Evolutionary conservation across 2,329 filamentous ascomycete species (phyloP).

Genomic region (Raffaelea ambrosiae): DNA sequence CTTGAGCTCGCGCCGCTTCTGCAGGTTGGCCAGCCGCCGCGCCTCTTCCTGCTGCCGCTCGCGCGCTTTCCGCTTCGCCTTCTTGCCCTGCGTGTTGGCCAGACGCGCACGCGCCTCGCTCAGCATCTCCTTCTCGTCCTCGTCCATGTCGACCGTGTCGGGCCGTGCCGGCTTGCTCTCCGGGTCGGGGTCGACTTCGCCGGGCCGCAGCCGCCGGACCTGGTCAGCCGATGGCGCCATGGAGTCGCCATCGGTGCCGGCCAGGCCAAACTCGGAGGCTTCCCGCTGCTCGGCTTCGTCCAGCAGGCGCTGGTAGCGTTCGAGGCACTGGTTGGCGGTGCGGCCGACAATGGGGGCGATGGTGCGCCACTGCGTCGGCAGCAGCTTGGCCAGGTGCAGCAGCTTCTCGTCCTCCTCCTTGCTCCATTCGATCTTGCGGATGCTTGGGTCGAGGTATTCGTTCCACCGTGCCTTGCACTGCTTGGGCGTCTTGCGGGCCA

Average conservation of each 20-base stretch:
- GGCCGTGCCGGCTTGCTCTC: conserved; percentile 93
- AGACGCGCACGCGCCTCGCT: conserved; percentile 93
- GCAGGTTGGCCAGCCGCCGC: conserved; percentile 75
- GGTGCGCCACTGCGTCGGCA: conserved; percentile 98
- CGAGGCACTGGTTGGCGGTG: conserved; percentile 93
- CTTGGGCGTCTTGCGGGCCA: conserved; percentile 95
- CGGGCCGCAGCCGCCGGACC: conserved; percentile 78
- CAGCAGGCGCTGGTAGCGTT: conserved; percentile 91
- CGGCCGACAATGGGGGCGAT: conserved; percentile 95
- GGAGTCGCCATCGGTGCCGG: conserved; percentile 77
- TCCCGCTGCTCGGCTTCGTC: conserved; percentile 93
- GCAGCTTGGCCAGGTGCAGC: conserved; percentile 91
- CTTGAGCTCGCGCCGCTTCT: conserved; percentile 94
- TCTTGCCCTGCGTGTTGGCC: conserved; percentile 97
- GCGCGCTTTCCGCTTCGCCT: conserved; percentile 94
- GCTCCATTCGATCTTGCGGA: conserved; percentile 98
- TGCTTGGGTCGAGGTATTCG: conserved; percentile 96
- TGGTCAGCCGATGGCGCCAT: conserved; percentile 86
- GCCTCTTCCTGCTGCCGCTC: conserved; percentile 95
- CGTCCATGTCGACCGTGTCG: conserved; percentile 95
- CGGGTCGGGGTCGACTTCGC: conserved; percentile 93
- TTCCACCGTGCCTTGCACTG: conserved; percentile 98
- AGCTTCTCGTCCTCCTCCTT: conserved; percentile 98
- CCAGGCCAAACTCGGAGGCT: conserved; percentile 68
- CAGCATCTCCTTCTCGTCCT: conserved; percentile 99